phyloP scores from a whole-genome alignment of 208 protist genomes.

The Naegleria gruberi region DNA sequence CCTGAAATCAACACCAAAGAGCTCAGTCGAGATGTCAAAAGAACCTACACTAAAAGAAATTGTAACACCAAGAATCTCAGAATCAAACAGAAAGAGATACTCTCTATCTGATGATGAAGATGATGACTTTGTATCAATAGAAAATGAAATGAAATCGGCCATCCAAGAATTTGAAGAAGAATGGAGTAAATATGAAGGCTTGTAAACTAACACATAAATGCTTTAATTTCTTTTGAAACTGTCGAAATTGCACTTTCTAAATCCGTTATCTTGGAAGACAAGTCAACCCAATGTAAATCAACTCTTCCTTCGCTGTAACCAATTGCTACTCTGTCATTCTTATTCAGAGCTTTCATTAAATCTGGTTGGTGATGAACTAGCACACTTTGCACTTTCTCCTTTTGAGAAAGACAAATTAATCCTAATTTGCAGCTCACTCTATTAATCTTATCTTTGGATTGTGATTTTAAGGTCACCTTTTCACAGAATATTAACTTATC shows the following conservation, averaged over 20 bases:
- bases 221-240: not conserved
- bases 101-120: not conserved
- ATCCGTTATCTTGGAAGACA: not conserved
- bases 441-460: not conserved
- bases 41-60: not conserved
- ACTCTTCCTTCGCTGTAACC: not conserved
- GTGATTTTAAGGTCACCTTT: not conserved
- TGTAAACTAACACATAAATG: not conserved
- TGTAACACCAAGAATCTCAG: not conserved
- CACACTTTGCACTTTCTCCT: not conserved
- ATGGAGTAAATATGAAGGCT: not conserved
- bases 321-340: not conserved
- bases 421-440: not conserved
- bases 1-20: not conserved
- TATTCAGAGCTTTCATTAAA: not conserved
- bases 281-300: not conserved
- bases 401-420: not conserved
- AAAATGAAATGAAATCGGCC: not conserved
- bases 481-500: not conserved
- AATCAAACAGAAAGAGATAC: no score
- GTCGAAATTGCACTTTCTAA: not conserved
- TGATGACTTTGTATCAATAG: not conserved
- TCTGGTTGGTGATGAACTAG: not conserved
- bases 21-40: not conserved
- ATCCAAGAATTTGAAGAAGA: not conserved